Base-by-base conservation (phyloP, 2,329 filamentous ascomycete species). In the Pyricularia pennisetigena region DNA sequence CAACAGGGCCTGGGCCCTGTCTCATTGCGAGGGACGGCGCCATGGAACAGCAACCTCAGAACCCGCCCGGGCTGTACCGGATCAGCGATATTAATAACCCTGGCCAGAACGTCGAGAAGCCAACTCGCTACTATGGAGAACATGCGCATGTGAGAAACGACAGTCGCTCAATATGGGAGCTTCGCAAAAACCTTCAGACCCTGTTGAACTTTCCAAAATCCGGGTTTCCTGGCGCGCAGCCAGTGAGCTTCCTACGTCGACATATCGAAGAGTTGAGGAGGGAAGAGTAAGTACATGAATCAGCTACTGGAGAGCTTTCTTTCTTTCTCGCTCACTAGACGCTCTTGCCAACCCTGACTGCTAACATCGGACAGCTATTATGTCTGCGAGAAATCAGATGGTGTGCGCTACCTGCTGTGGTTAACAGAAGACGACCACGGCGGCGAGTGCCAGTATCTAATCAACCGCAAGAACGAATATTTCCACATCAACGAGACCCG, bases 391-490 rank as follows among this genome's bases (percentile, higher is more conserved):
- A 99, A 99, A 82, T 97, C 94, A 0, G 95, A 99, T 76, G 95
- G 95, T 68, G 92, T 98, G 71, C 89, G 95, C 71, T 97, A 96
- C 78, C 86, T 99, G n/a, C 86, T 99, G 71, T 98, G 96, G 82
- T 88, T 95, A 72, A 93, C 92, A 66, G 78, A 82, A 8, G 89
- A 90, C 75, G 84, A 88, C 61, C 76, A 81, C 6, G 82, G 81
- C 68, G 72, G 76, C 65, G 93, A 96, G 76, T 85, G 89, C 28
- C 91, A 95, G 75, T 97, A 97, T 81, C 85, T 99, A 68, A 97
- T 99, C 79, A 94, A 99, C 80, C 93, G 95, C 75, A 97, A 94
- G 80, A 98, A 99, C 80, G 93, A 98, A 77, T 99, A 95, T 82
- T 97, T 94, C 86, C 93, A 86, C 75, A 87, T 98, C 70, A 85